These are phyloP conservation scores for Diaporthe sp. DNA, from an alignment of 2,329 filamentous ascomycete species.

Conservation along the genomic window DNA sequence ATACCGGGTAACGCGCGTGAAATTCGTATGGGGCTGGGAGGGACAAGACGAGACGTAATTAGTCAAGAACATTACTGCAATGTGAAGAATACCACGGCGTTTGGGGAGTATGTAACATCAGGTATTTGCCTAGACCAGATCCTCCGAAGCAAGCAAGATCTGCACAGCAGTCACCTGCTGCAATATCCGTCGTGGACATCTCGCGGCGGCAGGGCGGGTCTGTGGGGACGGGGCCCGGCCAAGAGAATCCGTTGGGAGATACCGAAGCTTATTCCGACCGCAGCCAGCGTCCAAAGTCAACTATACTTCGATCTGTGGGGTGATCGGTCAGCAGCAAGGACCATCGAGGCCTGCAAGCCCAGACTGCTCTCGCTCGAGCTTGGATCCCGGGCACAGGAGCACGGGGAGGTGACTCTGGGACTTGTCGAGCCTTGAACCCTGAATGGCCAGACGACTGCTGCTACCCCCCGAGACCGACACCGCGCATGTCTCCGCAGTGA, in stretches of 20 bases:
- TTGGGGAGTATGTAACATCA: conserved; percentile 19
- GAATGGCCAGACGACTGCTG: neutral
- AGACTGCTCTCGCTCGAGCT: neutral
- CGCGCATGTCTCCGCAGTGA: neutral
- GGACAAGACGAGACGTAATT: neutral
- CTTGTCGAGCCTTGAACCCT: conserved; percentile 3
- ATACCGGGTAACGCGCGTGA: neutral
- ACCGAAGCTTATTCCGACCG: conserved; percentile 32
- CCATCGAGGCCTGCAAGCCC: neutral
- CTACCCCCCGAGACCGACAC: conserved; percentile 4
- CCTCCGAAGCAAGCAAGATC: conserved; percentile 25
- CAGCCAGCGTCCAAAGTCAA: neutral
- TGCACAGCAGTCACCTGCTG: neutral
- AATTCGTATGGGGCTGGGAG: neutral
- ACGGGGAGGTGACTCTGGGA: neutral
- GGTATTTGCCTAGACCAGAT: neutral
- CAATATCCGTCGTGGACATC: conserved; percentile 20
- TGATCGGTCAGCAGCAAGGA: conserved; percentile 5
- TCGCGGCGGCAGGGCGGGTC: neutral
- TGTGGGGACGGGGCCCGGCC: conserved; percentile 22
- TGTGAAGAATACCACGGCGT: neutral
- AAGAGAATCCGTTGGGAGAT: conserved; percentile 21
- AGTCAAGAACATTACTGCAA: neutral
- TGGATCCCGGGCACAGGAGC: neutral
- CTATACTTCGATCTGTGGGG: neutral